A percentile compares a stretch with the other conserved stretches of the same genome.
Conservation (phyloP, 2,329 filamentous ascomycete species). For the Fusarium sp. region DNA sequence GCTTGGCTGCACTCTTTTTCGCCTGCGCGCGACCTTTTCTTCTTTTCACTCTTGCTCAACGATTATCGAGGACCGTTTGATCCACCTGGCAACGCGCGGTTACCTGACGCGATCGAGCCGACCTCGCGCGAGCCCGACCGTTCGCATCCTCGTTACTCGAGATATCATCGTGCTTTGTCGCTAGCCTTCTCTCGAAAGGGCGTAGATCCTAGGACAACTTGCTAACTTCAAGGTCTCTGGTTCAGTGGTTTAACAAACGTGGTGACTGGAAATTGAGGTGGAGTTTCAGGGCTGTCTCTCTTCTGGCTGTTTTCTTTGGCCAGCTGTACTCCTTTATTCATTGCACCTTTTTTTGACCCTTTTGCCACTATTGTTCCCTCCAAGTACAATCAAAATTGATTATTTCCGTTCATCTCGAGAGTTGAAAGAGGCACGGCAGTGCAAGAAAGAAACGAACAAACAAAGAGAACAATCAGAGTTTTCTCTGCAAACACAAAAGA, state of each 20-base stretch:
- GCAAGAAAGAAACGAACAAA: slow-evolving; percentile 51
- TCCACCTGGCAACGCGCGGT: slow-evolving; percentile 6
- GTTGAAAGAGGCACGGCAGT: slow-evolving; percentile 54
- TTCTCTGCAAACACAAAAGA: slow-evolving; percentile 38
- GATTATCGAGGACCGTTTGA: neutral
- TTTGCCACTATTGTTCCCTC: slow-evolving; percentile 50
- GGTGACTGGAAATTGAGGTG: slow-evolving; percentile 53
- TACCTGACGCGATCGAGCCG: slow-evolving; percentile 13
- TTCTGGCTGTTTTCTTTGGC: slow-evolving; percentile 47
- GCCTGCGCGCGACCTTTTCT: neutral
- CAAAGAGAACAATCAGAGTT: slow-evolving; percentile 29
- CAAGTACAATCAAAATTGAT: slow-evolving; percentile 67
- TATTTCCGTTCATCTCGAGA: slow-evolving; percentile 54
- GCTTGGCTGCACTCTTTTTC: slow-evolving; percentile 3
- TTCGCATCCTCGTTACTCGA: slow-evolving; percentile 14
- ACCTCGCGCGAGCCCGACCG: slow-evolving; percentile 22
- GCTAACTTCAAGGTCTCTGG: slow-evolving; percentile 48
- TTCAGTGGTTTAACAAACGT: slow-evolving; percentile 46
- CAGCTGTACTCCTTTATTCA: slow-evolving; percentile 56
- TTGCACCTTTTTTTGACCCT: slow-evolving; percentile 49
- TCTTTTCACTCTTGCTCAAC: slow-evolving; percentile 1
- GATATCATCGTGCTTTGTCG: slow-evolving; percentile 20
- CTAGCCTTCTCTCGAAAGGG: slow-evolving; percentile 40
- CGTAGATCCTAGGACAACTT: slow-evolving; percentile 38
- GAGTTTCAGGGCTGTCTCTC: slow-evolving; percentile 51